Base-by-base conservation (phyloP, 768 basidiomycete genomes). In the Russula abietina region DNA sequence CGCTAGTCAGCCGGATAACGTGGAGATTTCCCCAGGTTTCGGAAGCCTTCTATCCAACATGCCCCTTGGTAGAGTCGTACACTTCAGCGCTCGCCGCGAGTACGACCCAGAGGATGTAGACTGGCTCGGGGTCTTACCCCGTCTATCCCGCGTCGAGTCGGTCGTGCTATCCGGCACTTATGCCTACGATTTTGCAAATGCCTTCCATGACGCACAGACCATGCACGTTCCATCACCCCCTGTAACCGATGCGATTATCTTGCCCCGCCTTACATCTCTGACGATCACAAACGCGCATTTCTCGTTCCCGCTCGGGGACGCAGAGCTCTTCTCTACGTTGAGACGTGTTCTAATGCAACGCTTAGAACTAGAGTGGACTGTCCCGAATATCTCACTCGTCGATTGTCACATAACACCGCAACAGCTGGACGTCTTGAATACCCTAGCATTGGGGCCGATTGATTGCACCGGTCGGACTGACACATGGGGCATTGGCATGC, bases 401-500 rank as follows among this genome's bases (percentile, higher is more conserved):
- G 1, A 11, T 1, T 65, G 65, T 63, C n/a, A 65, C 30, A 50
- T 65, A 14, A 65, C 65, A 30, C 30, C 43, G 12, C 45, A 10
- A 36, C 65, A 64, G 46, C 48, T 64, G 17, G 62, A 45, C 9
- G 26, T 12, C 17, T 63, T 66, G 53, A 38, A 64, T 36, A 22
- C 39, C 9, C 17, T 64, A 36, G n/a, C 51, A 9, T 39, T 24
- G 28, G 52, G 22, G 3, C 19, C 22, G 5, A 30, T 66, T 17
- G 16, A 30, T 36, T 59, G 48, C 45, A 36, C 2, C 14, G 65
- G 65, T 24, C 53, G 59, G n/a, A 53, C 65, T 17, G 26, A 59
- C 1, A 64, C 57, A 14, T 59, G 45, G 43, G 65, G 65, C 24
- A 39, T 66, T 49, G 65, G 65, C 22, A 61, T 59, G 32, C 39